Evolutionary conservation across 257 asterid genomes (phyloP), one percentile per base, ranked within the genome.

Genomic region (Orobanche coerulescens): DNA sequence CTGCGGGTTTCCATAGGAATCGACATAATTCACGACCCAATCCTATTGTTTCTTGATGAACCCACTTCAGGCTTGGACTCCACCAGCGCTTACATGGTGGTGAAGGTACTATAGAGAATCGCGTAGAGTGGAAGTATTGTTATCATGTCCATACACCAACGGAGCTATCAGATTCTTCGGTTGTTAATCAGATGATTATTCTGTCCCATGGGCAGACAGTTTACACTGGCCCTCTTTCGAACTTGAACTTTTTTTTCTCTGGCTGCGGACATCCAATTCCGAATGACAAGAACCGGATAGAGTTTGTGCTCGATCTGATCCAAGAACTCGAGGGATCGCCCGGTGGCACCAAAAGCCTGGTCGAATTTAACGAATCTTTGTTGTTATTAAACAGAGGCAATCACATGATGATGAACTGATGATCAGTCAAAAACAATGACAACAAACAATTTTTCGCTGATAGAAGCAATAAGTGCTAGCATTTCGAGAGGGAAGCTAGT

Each of bases 41-140:
- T 86, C 20, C 15, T 89, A 4, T 30, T 89, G 36, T 89, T 89
- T 23, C 81, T 89, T 0, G 97, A 86, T 5, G 95, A 86, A 48
- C 97, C 97, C 4, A 89, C 97, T 0, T 86, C 97, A 0, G 95
- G 95, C 0, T 68, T 86, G 12, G 97, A 89, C 19, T 89, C 95
- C 12, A 86, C 92, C 1, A 86, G 95, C 40, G 97, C 97, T n/a
- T 86, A 64, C 68, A 78, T 82, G 94, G 97, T 89, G 53, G 88
- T 86, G 55, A 84, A 86, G 59, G 97, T 84, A 1, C 58, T 89
- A n/a, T 85, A 86, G 58, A 61, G 86, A 8, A 89, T 89, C 46
- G 97, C 97, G 1, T 87, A 78, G 53, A 84, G 94, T 24, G 97
- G 97, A 36, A 86, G 94, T 44, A 69, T 86, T 0, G 94, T 86